Evolutionary conservation across 495 filamentous ascomycete genomes (phyloP).

Genomic region (Talaromyces liani): DNA sequence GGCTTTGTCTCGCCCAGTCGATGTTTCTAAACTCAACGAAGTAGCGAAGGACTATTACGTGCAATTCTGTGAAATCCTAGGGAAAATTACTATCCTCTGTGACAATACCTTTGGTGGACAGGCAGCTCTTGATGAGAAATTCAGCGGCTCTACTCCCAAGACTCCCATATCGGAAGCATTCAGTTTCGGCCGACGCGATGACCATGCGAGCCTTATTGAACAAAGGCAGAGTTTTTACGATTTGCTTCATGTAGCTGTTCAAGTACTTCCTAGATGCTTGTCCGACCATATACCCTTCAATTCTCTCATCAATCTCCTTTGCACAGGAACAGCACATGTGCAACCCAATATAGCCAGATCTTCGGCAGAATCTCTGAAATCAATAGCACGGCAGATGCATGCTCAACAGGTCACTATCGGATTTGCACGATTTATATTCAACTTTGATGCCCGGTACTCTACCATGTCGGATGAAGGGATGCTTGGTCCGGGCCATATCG

Average conservation of each 20-base stretch:
- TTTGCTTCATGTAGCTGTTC: constrained; percentile 88
- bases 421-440: constrained; percentile 95
- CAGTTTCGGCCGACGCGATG: constrained; percentile 76
- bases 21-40: constrained; percentile 63
- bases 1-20: constrained; percentile 58
- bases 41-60: constrained; percentile 75
- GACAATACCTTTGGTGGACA: constrained; percentile 96
- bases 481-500: constrained; percentile 90
- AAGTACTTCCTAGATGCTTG: constrained; percentile 87
- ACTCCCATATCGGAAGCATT: constrained; percentile 93
- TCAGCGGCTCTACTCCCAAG: constrained; percentile 75
- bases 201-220: constrained; percentile 64
- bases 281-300: constrained; percentile 89
- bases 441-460: constrained; percentile 91
- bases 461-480: constrained; percentile 98
- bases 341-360: constrained; percentile 87
- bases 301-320: constrained; percentile 88
- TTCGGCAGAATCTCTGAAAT: constrained; percentile 86
- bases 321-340: constrained; percentile 93
- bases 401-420: constrained; percentile 95
- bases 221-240: constrained; percentile 95
- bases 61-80: constrained; percentile 88
- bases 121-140: constrained; percentile 90
- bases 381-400: constrained; percentile 87
- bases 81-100: constrained; percentile 91